Evolutionary conservation across 805 yeast species (phyloP), one percentile per base, ranked within the genome.

Genomic region (Candida ficus): DNA sequence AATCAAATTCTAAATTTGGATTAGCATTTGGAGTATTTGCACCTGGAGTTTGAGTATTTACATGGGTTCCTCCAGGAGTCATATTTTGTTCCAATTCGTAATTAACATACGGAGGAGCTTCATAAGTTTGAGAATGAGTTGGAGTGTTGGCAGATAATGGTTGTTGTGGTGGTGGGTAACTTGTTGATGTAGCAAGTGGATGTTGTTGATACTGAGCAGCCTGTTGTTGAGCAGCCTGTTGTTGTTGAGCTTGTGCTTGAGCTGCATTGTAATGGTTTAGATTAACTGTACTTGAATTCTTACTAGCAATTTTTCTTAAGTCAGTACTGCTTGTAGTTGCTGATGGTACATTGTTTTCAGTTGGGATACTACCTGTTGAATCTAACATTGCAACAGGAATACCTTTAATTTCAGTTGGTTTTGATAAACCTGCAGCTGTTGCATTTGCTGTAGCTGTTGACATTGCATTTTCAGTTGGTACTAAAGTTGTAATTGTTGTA

Each of bases 401-500:
- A 45, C 87, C 87, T 49, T 80, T 80, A 45, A 80, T 80, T 44
- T 77, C 80, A 34, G 73, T 64, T 12, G 81, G 77, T 43, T 62
- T 68, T 28, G 78, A 58, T 35, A 71, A 50, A 11, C 79, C 81
- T 10, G 76, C 77, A 18, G 80, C 83, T 11, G 70, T 67, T 1
- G 79, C 78, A 42, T 68, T 67, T 32, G 74, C 75, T 18, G 76
- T 70, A 1, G 86, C 86, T 41, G 73, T 75, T 23, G 64, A 64
- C 64, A 85, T 70, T 0, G 95, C 93, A 45, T 76, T 77, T 55
- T 83, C 83, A 0, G 95, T 87, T 3, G 96, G 96, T 1, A 87
- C 90, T 48, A 89, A 71, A 0, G 90, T 88, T 1, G 96, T 89
- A 18, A 88, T 73, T 0, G 96, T 86, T 0, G 96, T 89, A 41